Evolutionary conservation across 129 eudicot genomes (phyloP).

Genomic region (Escallonia herrerae): DNA sequence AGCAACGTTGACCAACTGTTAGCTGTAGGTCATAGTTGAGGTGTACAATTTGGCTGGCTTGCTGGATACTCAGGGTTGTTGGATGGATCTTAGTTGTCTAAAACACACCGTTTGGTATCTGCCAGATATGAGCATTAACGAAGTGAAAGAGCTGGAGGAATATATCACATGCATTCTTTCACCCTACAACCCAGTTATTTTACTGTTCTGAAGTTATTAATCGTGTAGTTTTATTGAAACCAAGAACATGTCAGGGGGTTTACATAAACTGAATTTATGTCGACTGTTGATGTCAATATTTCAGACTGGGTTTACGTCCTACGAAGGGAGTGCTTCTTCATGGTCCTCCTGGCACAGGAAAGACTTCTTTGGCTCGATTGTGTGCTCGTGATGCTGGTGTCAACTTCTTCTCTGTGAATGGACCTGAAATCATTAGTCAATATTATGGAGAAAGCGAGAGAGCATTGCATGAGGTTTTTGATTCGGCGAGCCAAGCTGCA

Average conservation of each 20-base stretch:
- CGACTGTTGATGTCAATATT: slow-evolving; percentile 19
- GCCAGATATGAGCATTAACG: too few relatives aligned
- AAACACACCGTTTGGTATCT: too few relatives aligned
- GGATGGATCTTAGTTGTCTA: too few relatives aligned
- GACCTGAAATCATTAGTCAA: slow-evolving; percentile 82
- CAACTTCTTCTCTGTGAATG: slow-evolving; percentile 72
- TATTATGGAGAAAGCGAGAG: slow-evolving; percentile 84
- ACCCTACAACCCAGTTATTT: too few relatives aligned
- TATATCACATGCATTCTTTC: too few relatives aligned
- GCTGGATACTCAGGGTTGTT: too few relatives aligned
- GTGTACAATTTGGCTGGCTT: too few relatives aligned
- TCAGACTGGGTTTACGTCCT: slow-evolving; percentile 85
- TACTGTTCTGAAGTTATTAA: too few relatives aligned
- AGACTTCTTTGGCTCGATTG: slow-evolving; percentile 72
- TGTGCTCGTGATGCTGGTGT: slow-evolving; percentile 84
- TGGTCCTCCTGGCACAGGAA: slow-evolving; percentile 97
- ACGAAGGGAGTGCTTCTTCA: slow-evolving; percentile 95
- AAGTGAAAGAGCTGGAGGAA: too few relatives aligned
- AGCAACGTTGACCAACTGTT: too few relatives aligned
- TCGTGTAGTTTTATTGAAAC: not conserved
- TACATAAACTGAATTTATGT: not conserved
- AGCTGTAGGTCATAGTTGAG: too few relatives aligned
- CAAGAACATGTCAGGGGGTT: not conserved
- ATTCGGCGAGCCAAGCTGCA: slow-evolving; percentile 61
- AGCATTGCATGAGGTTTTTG: slow-evolving; percentile 71